These are phyloP conservation scores for Fusarium dlaminii DNA, from an alignment of 2,329 filamentous ascomycete genomes.

Conservation along the genomic window DNA sequence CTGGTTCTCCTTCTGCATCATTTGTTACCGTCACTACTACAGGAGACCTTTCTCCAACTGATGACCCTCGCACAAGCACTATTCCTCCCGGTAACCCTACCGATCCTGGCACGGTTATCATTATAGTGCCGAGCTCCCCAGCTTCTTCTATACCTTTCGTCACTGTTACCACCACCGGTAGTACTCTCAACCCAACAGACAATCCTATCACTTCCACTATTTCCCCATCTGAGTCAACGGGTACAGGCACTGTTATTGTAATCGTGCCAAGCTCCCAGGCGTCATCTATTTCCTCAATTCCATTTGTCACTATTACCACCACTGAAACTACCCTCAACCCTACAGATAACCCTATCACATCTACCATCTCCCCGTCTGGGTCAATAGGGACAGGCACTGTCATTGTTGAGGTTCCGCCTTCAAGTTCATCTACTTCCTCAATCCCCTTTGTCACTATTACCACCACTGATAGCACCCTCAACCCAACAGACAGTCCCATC, in stretches of 20 bases:
- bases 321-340: too few species aligned
- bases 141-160: neutral
- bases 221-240: neutral
- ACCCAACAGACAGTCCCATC: neutral
- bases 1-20: fast-evolving
- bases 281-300: too few species aligned
- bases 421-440: too few species aligned
- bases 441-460: neutral
- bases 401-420: too few species aligned
- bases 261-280: too few species aligned
- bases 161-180: neutral
- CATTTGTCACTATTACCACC: too few species aligned
- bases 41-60: neutral
- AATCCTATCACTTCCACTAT: neutral
- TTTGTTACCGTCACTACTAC: neutral
- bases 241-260: too few species aligned
- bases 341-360: too few species aligned
- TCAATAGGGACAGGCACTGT: too few species aligned
- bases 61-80: neutral
- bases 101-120: neutral
- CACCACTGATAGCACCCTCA: neutral
- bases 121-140: too few species aligned
- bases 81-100: neutral
- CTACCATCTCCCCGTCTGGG: too few species aligned
- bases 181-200: neutral